Conservation (phyloP, 495 filamentous ascomycete genomes). For the Haplographium delicatum region DNA sequence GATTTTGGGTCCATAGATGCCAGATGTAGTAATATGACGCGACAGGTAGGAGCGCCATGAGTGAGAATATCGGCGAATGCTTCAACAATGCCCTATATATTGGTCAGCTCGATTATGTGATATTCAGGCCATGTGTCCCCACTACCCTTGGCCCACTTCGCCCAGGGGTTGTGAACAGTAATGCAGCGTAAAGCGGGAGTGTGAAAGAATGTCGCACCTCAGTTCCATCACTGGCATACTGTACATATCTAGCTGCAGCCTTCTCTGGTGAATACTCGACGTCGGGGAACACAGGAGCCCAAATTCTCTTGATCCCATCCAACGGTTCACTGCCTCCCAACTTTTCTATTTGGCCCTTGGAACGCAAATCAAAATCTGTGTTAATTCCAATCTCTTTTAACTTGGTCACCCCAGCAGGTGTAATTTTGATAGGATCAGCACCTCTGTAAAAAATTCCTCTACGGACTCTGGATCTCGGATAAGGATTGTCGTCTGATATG, state of each 20-base stretch:
- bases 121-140: too few relatives aligned
- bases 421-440: slow-evolving; percentile 28
- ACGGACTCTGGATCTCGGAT: slow-evolving; percentile 11
- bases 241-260: slow-evolving; percentile 25
- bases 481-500: slow-evolving; percentile 4
- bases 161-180: too few relatives aligned
- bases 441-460: slow-evolving; percentile 32
- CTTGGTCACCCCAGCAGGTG: slow-evolving; percentile 31
- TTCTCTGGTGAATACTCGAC: slow-evolving; percentile 29
- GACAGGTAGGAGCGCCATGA: slow-evolving; percentile 15
- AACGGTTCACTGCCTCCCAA: slow-evolving; percentile 26
- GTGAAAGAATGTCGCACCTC: slow-evolving; percentile 11
- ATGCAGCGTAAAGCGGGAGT: not conserved
- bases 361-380: slow-evolving; percentile 43
- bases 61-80: slow-evolving; percentile 23
- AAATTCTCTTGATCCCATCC: slow-evolving; percentile 33
- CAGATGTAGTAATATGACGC: slow-evolving; percentile 12
- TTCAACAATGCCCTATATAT: slow-evolving; percentile 17
- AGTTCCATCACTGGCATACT: slow-evolving; percentile 25
- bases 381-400: slow-evolving; percentile 25
- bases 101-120: not conserved
- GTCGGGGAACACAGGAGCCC: slow-evolving; percentile 33
- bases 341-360: slow-evolving; percentile 29
- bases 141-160: too few relatives aligned
- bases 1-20: not conserved